These are phyloP conservation scores for Tylopilus plumbeoviolaceoides DNA, from an alignment of 768 basidiomycete species.

Conservation along the genomic window DNA sequence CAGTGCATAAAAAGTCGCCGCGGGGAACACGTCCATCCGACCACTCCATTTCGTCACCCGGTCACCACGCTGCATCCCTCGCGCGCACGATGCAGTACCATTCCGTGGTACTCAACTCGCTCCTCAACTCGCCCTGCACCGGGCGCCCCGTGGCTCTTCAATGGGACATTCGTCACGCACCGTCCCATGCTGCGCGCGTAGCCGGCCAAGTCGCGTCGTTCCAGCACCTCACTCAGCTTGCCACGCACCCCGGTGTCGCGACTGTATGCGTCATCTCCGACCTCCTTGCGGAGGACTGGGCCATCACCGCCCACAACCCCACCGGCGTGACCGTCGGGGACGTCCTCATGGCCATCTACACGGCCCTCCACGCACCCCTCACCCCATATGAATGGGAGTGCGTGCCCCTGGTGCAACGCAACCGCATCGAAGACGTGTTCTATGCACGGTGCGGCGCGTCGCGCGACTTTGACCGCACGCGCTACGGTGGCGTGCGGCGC, in stretches of 20 bases:
- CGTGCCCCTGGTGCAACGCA: conserved; percentile 39
- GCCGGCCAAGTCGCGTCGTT: conserved; percentile 2
- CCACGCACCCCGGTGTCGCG: conserved; percentile 39
- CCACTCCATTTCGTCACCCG: not conserved
- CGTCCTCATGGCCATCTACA: conserved; percentile 45
- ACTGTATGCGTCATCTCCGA: conserved; percentile 43
- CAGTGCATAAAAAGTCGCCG: conserved; percentile 15
- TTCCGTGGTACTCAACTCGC: conserved; percentile 10
- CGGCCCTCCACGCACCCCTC: conserved; percentile 36
- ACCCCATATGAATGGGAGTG: conserved; percentile 40
- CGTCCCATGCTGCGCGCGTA: conserved; percentile 24
- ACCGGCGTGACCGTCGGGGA: conserved; percentile 50
- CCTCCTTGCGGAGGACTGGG: conserved; percentile 42
- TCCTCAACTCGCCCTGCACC: conserved; percentile 13
- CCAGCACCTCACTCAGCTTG: conserved; percentile 36
- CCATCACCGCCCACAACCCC: conserved; percentile 38
- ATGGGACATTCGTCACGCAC: conserved; percentile 51
- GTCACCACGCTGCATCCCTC: conserved; percentile 1
- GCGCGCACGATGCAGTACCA: conserved; percentile 15
- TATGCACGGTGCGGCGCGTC: conserved; percentile 44
- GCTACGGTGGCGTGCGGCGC: conserved; percentile 41
- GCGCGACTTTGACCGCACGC: conserved; percentile 32
- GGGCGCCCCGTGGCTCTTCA: conserved; percentile 28
- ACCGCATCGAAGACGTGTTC: conserved; percentile 39
- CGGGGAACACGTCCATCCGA: not conserved